These are phyloP conservation scores for Sphagnum contortum DNA, from an alignment of 225 moss, liverwort and hornwort species.

Conservation along the genomic window DNA sequence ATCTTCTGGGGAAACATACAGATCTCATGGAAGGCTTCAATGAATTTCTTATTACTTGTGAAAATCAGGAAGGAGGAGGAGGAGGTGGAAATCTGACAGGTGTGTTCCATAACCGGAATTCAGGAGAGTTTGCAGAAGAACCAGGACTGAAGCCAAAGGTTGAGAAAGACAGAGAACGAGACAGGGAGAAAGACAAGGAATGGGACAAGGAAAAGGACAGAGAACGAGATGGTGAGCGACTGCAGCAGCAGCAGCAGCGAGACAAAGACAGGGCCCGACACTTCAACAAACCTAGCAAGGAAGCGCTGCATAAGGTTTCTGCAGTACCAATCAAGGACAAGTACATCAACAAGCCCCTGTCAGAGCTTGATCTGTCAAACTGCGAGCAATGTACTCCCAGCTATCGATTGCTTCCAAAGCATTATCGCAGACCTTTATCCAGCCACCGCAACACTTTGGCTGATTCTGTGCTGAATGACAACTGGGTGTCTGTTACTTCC, in stretches of 20 bases:
- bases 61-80: constrained; percentile 67
- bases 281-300: constrained; percentile 30
- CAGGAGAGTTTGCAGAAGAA: constrained; percentile 60
- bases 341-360: constrained; percentile 75
- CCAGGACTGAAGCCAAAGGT: constrained; percentile 58
- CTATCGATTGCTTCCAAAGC: constrained; percentile 61
- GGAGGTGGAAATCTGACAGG: constrained; percentile 26
- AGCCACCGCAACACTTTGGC: constrained; percentile 40
- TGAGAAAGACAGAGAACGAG: constrained; percentile 65
- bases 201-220: constrained; percentile 44
- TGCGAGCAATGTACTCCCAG: constrained; percentile 63
- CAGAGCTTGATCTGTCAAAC: constrained; percentile 91
- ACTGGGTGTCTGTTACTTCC: constrained; percentile 83
- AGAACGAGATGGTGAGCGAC: constrained; percentile 20
- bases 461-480: constrained; percentile 39
- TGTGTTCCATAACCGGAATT: constrained; percentile 61
- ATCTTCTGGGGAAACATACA: constrained; percentile 84
- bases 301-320: constrained; percentile 44
- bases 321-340: constrained; percentile 62
- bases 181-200: constrained; percentile 41
- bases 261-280: constrained; percentile 44
- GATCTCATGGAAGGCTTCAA: constrained; percentile 97
- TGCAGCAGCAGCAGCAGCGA: constrained; percentile 24
- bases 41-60: constrained; percentile 84
- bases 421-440: constrained; percentile 51